Conservation (phyloP, 768 basidiomycete species). For the Boletus tomentosulus region DNA sequence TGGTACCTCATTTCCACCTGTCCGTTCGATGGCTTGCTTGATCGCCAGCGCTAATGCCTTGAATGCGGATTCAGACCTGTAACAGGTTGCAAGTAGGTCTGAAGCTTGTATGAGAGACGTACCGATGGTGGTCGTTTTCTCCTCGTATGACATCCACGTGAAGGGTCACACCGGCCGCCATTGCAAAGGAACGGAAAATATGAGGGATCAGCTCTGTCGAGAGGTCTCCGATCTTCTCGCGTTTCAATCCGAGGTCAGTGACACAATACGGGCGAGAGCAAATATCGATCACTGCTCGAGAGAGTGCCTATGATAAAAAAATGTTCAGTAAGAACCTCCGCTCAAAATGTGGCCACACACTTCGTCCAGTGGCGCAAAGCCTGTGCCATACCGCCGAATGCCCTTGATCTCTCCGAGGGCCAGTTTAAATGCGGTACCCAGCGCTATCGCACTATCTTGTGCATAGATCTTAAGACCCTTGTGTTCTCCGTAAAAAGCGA, state of each 20-base stretch:
- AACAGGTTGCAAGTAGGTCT: neutral
- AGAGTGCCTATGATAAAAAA: constrained; percentile 66
- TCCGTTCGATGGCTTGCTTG: constrained; percentile 86
- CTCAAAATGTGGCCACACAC: constrained; percentile 37
- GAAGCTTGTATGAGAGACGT: constrained; percentile 19
- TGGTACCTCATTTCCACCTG: constrained; percentile 87
- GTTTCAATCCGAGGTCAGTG: constrained; percentile 79
- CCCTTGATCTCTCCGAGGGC: constrained; percentile 94
- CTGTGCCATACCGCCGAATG: constrained; percentile 92
- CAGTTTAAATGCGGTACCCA: constrained; percentile 88
- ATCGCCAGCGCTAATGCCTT: constrained; percentile 96
- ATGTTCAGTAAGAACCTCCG: neutral
- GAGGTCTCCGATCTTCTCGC: constrained; percentile 91
- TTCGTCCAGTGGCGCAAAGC: constrained; percentile 96
- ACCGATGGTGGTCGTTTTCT: constrained; percentile 98
- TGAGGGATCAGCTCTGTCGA: constrained; percentile 99
- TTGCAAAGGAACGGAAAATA: constrained; percentile 97
- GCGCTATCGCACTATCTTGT: constrained; percentile 88
- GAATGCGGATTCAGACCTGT: constrained; percentile 94
- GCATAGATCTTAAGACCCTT: constrained; percentile 14
- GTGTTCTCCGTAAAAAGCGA: constrained; percentile 9
- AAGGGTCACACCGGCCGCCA: constrained; percentile 88
- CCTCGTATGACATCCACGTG: constrained; percentile 94
- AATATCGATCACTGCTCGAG: constrained; percentile 95
- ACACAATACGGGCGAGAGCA: constrained; percentile 97